Evolutionary conservation across 164 flowering plant species (phyloP).

Genomic region (Buxus sempervirens): DNA sequence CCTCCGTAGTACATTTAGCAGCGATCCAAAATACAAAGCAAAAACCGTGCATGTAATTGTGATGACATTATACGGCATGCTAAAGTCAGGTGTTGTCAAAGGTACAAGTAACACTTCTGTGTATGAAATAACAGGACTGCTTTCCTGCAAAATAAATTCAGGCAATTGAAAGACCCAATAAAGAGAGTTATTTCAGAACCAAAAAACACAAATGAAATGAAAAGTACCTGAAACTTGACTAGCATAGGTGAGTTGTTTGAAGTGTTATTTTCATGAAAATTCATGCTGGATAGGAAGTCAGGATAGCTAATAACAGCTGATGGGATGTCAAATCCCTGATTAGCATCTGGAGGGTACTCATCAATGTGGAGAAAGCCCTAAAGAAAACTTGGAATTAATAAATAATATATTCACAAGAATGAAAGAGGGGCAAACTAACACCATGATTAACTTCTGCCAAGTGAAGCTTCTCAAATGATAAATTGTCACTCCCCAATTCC

Average conservation of each 20-base stretch:
- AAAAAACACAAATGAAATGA: not conserved
- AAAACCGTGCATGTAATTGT: constrained; percentile 95
- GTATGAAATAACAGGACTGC: constrained; percentile 57
- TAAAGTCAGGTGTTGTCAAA: constrained; percentile 95
- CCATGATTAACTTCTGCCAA: not conserved
- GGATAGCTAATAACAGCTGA: constrained; percentile 84
- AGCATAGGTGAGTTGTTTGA: constrained; percentile 45
- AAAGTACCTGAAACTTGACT: constrained; percentile 62
- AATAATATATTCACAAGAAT: constrained; percentile 2
- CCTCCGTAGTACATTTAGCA: constrained; percentile 81
- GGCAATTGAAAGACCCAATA: constrained; percentile 10
- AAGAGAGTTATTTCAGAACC: not conserved
- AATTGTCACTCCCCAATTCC: too few relatives aligned
- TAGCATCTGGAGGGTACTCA: constrained; percentile 98
- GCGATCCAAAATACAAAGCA: constrained; percentile 92
- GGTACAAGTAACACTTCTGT: constrained; percentile 97
- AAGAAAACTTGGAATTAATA: not conserved
- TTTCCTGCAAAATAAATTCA: constrained; percentile 45
- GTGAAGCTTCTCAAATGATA: not conserved
- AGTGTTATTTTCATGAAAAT: constrained; percentile 34
- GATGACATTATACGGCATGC: constrained; percentile 98
- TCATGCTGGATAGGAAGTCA: constrained; percentile 42
- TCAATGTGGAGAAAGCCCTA: constrained; percentile 93
- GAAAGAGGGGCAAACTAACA: not conserved
- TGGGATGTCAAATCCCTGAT: constrained; percentile 97